phyloP scores from a whole-genome alignment of 2,329 filamentous ascomycete genomes.

The Colletotrichum lupini region DNA sequence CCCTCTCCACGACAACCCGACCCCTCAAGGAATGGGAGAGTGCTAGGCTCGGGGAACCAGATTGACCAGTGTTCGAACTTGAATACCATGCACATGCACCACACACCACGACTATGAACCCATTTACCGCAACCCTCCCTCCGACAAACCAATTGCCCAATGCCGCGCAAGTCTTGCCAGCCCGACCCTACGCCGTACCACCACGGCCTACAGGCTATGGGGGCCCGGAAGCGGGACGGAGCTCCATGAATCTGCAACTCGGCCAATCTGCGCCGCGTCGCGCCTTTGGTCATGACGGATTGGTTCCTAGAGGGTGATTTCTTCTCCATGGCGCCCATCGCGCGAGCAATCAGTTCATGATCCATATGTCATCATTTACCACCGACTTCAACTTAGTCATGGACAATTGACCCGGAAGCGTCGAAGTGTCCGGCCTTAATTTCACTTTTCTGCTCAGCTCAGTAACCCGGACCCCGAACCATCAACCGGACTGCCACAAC shows the following conservation, averaged over 20 bases:
- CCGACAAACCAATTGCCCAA: conserved; percentile 3
- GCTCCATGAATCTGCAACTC: conserved; percentile 22
- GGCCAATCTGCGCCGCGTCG: conserved; percentile 29
- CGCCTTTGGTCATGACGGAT: background rate
- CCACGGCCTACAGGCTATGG: background rate
- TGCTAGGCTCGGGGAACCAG: background rate
- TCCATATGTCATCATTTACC: background rate
- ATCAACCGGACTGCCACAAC: background rate
- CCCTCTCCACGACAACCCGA: conserved; percentile 11
- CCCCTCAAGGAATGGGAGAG: background rate
- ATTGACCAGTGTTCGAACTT: conserved; percentile 15
- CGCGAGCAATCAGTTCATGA: background rate
- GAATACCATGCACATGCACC: conserved; percentile 20
- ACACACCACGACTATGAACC: background rate
- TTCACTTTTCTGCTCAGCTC: background rate
- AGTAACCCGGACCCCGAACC: background rate
- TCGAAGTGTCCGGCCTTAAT: background rate
- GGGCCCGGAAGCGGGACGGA: background rate
- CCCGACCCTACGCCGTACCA: background rate
- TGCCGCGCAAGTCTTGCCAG: background rate
- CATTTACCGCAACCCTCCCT: background rate
- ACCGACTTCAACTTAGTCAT: background rate
- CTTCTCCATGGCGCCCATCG: background rate
- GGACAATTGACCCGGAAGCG: background rate
- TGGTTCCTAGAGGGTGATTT: background rate